Base-by-base conservation (phyloP, 2,329 filamentous ascomycete species). In the Neonectria faginata region DNA sequence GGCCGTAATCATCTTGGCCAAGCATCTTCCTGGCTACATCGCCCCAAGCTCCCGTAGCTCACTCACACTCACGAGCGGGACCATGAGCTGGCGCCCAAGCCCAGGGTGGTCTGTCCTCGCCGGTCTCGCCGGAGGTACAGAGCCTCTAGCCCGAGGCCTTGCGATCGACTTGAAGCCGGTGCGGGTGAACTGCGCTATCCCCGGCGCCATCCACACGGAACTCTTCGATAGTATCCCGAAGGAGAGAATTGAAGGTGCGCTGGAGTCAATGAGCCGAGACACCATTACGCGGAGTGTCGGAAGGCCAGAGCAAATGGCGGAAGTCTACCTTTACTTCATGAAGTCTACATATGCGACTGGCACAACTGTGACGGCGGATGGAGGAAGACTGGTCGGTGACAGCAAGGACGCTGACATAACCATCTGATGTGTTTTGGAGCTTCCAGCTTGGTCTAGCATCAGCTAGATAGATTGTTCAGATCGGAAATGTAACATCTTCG, bases 151-250 rank as follows among this genome's bases (percentile, higher is more conserved):
- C 2, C 80, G 85, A 2, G 83, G 81, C 3, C 77, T 92, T 36
- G 89, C 89, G 2, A 70, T 91, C 33, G 89, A 92, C 70, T 72
- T 92, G 60, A 84, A 83, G 66, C 90, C 90, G 0, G 76, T 91
- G 9, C 79, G 90, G 2, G 88, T 91, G 27, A 92, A 92, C 72
- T 73, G 84, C 0, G 86, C 92, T 1, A 80, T 77, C 57, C 88
- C 88, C 0, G 90, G 89, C 0, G 78, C 81, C 0, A 80, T 86
- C 0, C 74, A 82, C 42, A 88, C 86, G 6, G 81, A 82, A 45
- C 58, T 85, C 31, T 71, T 76, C 53, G 56, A 69, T 57, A 55
- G 42, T 1, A 64, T 73, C 7, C 64, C 70, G 1, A 10, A 65
- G 41, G 72, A 71, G 10, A 12, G 48, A 1, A 60, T 70, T 31